These are phyloP conservation scores for Penicillium antarcticum DNA, from an alignment of 495 filamentous ascomycete genomes.

Conservation along the genomic window DNA sequence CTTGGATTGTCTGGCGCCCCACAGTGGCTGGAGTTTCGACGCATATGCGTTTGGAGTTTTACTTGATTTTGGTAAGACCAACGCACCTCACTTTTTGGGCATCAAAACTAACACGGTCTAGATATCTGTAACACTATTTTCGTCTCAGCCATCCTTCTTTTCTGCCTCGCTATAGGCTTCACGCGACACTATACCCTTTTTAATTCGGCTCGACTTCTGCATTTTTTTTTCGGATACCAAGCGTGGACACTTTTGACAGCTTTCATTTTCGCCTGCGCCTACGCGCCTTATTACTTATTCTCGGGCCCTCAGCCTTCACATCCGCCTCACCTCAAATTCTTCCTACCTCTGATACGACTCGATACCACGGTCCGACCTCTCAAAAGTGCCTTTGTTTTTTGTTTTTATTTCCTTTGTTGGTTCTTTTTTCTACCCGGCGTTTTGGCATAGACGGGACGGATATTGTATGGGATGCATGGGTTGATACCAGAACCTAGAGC, in stretches of 20 bases:
- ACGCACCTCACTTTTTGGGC: slow-evolving; percentile 14
- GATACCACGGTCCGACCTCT: slow-evolving; percentile 28
- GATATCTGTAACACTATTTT: slow-evolving; percentile 42
- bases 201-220: slow-evolving; percentile 28
- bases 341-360: slow-evolving; percentile 27
- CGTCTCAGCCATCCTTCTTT: slow-evolving; percentile 19
- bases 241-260: slow-evolving; percentile 17
- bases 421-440: slow-evolving; percentile 28
- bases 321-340: slow-evolving; percentile 9
- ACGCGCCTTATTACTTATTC: slow-evolving; percentile 10
- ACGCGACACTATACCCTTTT: slow-evolving; percentile 36
- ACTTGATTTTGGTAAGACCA: slow-evolving; percentile 31
- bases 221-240: slow-evolving; percentile 29
- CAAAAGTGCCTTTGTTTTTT: slow-evolving; percentile 30
- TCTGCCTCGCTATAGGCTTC: slow-evolving; percentile 17
- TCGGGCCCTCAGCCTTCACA: slow-evolving; percentile 3
- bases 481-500: slow-evolving; percentile 48
- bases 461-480: slow-evolving; percentile 40
- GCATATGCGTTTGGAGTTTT: slow-evolving; percentile 28
- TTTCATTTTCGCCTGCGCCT: slow-evolving; percentile 14
- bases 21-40: slow-evolving; percentile 27
- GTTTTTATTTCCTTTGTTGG: slow-evolving; percentile 18
- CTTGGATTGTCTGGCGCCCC: slow-evolving; percentile 28
- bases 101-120: slow-evolving; percentile 22
- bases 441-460: slow-evolving; percentile 45